Percentiles rank a stretch among this genome's conserved stretches.
Conservation (phyloP, 768 basidiomycete genomes). For the Suillus bovinus region DNA sequence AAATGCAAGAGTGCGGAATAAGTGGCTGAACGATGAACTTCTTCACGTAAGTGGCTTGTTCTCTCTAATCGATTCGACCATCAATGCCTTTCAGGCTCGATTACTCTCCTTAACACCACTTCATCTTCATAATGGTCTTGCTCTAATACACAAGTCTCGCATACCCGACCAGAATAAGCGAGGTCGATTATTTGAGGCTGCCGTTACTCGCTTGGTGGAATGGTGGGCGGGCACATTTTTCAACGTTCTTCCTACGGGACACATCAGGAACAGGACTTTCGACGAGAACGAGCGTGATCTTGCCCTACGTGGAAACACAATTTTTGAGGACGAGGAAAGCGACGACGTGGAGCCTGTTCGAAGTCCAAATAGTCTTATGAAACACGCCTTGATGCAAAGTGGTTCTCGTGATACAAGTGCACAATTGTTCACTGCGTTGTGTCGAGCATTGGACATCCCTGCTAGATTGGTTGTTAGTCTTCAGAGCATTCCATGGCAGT, state of each 20-base stretch:
- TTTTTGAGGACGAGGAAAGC: slow-evolving; percentile 42
- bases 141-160: slow-evolving; percentile 76
- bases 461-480: slow-evolving; percentile 86
- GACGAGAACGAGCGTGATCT: slow-evolving; percentile 59
- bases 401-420: slow-evolving; percentile 87
- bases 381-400: slow-evolving; percentile 77
- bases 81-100: slow-evolving; percentile 60
- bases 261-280: slow-evolving; percentile 75
- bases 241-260: slow-evolving; percentile 58
- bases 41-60: slow-evolving; percentile 63
- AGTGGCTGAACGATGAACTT: slow-evolving; percentile 79
- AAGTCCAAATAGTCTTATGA: slow-evolving; percentile 87
- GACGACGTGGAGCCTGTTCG: slow-evolving; percentile 64
- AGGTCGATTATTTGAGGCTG: slow-evolving; percentile 85
- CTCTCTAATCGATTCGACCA: slow-evolving; percentile 5
- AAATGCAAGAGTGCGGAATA: slow-evolving; percentile 75
- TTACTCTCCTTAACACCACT: slow-evolving; percentile 86
- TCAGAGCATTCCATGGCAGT: slow-evolving; percentile 92
- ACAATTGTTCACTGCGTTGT: slow-evolving; percentile 89
- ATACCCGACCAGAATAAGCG: slow-evolving; percentile 80
- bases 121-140: slow-evolving; percentile 76
- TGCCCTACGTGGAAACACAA: slow-evolving; percentile 29
- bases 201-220: slow-evolving; percentile 66
- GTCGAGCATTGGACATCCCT: slow-evolving; percentile 84
- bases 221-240: slow-evolving; percentile 89